Evolutionary conservation across 1,284 basidiomycete genomes (phyloP).

Genomic region (Cutaneotrichosporon spelunceum): DNA sequence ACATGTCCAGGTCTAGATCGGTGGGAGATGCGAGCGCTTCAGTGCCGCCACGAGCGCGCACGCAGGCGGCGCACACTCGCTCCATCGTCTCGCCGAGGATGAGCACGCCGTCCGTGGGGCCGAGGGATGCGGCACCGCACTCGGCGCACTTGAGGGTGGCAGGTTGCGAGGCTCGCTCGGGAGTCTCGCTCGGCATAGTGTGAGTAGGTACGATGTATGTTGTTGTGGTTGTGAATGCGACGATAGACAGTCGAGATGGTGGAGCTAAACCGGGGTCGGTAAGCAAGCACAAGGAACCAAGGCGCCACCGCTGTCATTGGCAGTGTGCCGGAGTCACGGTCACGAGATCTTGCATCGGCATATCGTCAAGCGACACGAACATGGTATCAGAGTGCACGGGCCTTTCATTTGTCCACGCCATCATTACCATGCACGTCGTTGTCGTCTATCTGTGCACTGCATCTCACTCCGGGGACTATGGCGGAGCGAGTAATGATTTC

Average conservation of each 20-base stretch:
- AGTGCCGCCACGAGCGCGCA: constrained; percentile 11
- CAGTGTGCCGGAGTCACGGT: no score
- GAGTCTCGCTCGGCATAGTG: constrained; percentile 44
- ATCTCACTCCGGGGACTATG: background rate
- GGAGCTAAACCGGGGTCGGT: constrained; percentile 5
- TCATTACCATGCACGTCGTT: background rate
- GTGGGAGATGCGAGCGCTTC: background rate
- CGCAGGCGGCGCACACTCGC: constrained; percentile 39
- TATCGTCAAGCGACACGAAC: background rate
- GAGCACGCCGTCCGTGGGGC: constrained; percentile 24
- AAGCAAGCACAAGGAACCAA: background rate
- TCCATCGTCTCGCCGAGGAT: constrained; percentile 32
- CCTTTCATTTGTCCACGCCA: background rate
- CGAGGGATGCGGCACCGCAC: constrained; percentile 34
- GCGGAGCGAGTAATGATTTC: background rate
- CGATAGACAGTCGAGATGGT: background rate
- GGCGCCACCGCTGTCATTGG: background rate
- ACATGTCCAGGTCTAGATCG: background rate
- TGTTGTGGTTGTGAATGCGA: background rate
- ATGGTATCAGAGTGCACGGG: no score
- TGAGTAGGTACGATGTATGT: background rate
- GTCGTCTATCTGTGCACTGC: background rate
- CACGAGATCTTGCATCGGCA: background rate
- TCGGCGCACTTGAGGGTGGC: constrained; percentile 40
- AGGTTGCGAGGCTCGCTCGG: constrained; percentile 14